phyloP scores from a whole-genome alignment of 1,284 basidiomycete genomes.

The Dichomitus squalens region DNA sequence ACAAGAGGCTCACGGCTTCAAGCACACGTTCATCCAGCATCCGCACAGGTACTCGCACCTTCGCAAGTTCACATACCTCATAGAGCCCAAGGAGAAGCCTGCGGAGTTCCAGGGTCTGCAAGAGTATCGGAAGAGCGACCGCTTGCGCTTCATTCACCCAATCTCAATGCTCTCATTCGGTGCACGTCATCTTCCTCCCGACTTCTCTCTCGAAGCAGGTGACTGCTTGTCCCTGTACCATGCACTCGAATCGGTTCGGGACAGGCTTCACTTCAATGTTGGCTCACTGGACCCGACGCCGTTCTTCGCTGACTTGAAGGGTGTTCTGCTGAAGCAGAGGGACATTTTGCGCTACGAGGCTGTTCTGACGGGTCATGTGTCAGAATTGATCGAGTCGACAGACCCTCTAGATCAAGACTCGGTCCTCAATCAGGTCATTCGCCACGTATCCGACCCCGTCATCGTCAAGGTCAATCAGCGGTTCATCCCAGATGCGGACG shows the following conservation, averaged over 20 bases:
- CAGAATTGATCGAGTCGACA: conserved; percentile 39
- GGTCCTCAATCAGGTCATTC: conserved; percentile 43
- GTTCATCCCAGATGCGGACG: conserved; percentile 30
- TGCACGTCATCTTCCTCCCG: conserved; percentile 47
- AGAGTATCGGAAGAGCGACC: conserved; percentile 37
- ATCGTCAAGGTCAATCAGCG: conserved; percentile 35
- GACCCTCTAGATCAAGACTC: conserved; percentile 40
- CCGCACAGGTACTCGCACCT: conserved; percentile 73
- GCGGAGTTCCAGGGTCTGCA: conserved; percentile 42
- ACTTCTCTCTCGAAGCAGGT: conserved; percentile 60
- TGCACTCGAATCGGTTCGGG: conserved; percentile 36
- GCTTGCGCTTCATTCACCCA: conserved; percentile 62
- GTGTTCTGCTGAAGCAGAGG: conserved; percentile 50
- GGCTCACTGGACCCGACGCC: conserved; percentile 44
- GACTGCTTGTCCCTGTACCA: conserved; percentile 57
- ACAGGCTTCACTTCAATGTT: conserved; percentile 31
- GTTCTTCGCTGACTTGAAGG: conserved; percentile 42
- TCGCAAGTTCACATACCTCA: conserved; percentile 62
- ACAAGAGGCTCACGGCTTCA: conserved; percentile 56
- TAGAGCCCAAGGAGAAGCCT: conserved; percentile 29
- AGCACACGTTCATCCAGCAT: conserved; percentile 61
- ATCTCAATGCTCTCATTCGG: conserved; percentile 47
- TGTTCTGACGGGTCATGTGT: conserved; percentile 49
- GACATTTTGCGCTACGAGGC: conserved; percentile 63
- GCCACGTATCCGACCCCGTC: conserved; percentile 42